Percentiles rank a stretch among this genome's conserved stretches.
Evolutionary conservation across 306 rosid genomes (phyloP).

Genomic region (Prunus campanulata): DNA sequence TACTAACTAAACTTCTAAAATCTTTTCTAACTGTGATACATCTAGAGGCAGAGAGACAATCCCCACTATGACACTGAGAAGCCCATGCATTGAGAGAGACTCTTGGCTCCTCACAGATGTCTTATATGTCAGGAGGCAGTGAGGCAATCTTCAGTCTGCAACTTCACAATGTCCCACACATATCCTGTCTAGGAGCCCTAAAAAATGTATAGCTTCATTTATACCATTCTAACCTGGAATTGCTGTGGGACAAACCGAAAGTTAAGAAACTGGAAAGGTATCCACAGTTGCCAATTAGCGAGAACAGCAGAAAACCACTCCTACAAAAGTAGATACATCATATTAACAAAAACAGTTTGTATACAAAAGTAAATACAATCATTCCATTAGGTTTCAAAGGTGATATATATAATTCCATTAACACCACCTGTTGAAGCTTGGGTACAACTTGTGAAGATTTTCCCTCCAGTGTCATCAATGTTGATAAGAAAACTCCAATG

Average conservation of each 20-base stretch:
- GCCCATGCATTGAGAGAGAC: not conserved
- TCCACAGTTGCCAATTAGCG: constrained; percentile 96
- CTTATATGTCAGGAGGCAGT: not conserved
- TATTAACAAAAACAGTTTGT: constrained; percentile 21
- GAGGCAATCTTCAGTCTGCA: not conserved
- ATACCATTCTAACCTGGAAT: constrained; percentile 65
- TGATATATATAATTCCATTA: constrained; percentile 20
- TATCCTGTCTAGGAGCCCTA: not conserved
- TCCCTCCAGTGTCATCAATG: constrained; percentile 85
- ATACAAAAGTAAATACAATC: constrained; percentile 11
- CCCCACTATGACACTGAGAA: not conserved
- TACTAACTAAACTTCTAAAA: not conserved
- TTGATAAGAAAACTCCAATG: constrained; percentile 69
- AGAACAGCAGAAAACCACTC: constrained; percentile 90
- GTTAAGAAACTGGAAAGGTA: constrained; percentile 96
- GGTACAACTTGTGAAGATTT: constrained; percentile 65
- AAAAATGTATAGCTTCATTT: not conserved
- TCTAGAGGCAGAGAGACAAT: not conserved
- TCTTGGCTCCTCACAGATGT: not conserved
- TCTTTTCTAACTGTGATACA: not conserved
- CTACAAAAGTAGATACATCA: constrained; percentile 36
- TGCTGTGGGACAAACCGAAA: constrained; percentile 96
- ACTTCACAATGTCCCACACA: not conserved
- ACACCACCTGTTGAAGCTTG: constrained; percentile 83
- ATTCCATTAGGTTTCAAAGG: constrained; percentile 11